These are phyloP conservation scores for Thalassiosira livingstoniorum DNA, from an alignment of 352 stramenopile genomes.

Conservation along the genomic window DNA sequence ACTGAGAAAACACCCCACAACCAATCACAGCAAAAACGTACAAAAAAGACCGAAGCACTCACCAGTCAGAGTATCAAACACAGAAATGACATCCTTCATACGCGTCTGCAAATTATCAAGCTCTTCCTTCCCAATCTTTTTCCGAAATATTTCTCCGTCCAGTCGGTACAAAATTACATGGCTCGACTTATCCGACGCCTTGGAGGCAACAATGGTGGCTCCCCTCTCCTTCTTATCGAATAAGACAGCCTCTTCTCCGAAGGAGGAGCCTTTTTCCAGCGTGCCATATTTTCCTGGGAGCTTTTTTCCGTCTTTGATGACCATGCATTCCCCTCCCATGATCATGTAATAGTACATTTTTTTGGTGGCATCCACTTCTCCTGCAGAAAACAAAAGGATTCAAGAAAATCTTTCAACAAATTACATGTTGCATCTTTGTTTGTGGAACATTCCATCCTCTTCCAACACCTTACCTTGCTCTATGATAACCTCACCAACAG, in stretches of 20 bases:
- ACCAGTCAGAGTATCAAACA: conserved; percentile 3
- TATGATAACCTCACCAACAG: background rate
- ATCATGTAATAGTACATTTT: background rate
- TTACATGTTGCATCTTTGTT: no score
- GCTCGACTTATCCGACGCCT: background rate
- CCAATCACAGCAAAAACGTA: no score
- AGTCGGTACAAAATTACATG: background rate
- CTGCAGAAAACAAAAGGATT: background rate
- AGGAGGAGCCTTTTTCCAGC: background rate
- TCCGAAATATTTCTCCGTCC: background rate
- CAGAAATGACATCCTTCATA: background rate
- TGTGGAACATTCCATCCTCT: no score
- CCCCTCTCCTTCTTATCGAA: background rate
- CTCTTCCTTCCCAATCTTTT: background rate
- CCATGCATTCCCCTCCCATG: background rate
- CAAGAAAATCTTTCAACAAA: no score
- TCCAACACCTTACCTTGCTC: no score
- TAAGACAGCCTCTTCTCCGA: background rate
- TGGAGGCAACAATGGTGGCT: background rate
- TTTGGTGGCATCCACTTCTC: background rate
- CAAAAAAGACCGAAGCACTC: no score
- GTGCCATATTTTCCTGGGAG: background rate
- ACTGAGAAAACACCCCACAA: no score
- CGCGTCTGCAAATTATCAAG: background rate
- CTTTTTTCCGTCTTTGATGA: background rate